Conservation (phyloP, 1,139 yeast genomes). For the Candida neerlandica region DNA sequence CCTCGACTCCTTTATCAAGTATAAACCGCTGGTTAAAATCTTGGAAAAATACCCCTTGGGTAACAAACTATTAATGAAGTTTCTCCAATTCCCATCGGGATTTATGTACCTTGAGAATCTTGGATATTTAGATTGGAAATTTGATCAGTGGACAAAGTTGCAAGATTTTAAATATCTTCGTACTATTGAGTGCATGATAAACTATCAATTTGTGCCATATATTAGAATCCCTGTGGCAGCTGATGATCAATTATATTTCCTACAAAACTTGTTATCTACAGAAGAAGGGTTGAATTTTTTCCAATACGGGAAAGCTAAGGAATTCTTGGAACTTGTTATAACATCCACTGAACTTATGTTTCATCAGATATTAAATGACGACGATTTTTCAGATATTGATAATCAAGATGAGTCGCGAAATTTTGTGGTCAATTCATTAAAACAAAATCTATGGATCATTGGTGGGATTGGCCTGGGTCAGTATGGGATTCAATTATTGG, state of each 20-base stretch:
- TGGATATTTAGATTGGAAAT: slow-evolving; percentile 36
- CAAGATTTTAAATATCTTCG: slow-evolving; percentile 26
- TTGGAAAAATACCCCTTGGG: slow-evolving; percentile 30
- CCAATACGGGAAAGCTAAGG: slow-evolving; percentile 25
- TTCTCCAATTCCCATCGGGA: slow-evolving; percentile 35
- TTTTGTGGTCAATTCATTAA: slow-evolving; percentile 31
- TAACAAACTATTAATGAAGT: slow-evolving; percentile 27
- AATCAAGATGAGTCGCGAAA: slow-evolving; percentile 13
- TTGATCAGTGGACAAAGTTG: slow-evolving; percentile 29
- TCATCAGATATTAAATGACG: slow-evolving; percentile 18
- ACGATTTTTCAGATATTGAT: slow-evolving; percentile 19
- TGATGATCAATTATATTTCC: slow-evolving; percentile 54
- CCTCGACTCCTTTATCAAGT: slow-evolving; percentile 29
- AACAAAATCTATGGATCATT: slow-evolving; percentile 84
- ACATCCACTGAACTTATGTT: slow-evolving; percentile 24
- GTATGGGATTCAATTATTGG: slow-evolving; percentile 68
- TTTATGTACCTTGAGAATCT: slow-evolving; percentile 37
- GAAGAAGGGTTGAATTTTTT: slow-evolving; percentile 68
- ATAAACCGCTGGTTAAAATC: slow-evolving; percentile 35
- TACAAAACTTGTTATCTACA: slow-evolving; percentile 77
- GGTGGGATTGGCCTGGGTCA: slow-evolving; percentile 78
- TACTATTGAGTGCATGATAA: slow-evolving; percentile 26
- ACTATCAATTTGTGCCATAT: slow-evolving; percentile 31
- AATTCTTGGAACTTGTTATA: slow-evolving; percentile 30
- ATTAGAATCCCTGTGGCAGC: not conserved